These are phyloP conservation scores for Vigna mungo DNA, from an alignment of 306 rosid genomes.

Conservation along the genomic window DNA sequence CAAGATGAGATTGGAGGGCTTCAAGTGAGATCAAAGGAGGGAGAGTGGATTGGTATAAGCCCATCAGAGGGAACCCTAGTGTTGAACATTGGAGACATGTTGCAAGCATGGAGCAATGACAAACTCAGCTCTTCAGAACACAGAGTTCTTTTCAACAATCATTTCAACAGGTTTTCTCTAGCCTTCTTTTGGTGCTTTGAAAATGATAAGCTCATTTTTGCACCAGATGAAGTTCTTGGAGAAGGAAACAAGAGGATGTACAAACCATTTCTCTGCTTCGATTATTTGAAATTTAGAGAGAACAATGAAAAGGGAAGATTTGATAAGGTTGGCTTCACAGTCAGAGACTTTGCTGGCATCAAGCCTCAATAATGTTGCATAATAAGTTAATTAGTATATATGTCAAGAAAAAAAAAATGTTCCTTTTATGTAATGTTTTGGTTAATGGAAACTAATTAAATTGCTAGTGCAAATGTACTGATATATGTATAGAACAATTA, in stretches of 20 bases:
- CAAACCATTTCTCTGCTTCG: conserved; percentile 69
- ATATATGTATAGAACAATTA: too few species aligned
- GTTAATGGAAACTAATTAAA: background rate
- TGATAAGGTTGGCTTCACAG: conserved; percentile 90
- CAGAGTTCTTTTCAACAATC: conserved; percentile 65
- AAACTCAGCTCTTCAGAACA: conserved; percentile 82
- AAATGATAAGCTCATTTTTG: conserved; percentile 65
- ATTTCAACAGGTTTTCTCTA: conserved; percentile 64
- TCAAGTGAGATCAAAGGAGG: conserved; percentile 72
- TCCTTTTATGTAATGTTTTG: background rate
- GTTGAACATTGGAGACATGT: conserved; percentile 84
- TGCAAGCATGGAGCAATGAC: conserved; percentile 95
- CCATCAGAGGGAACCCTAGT: conserved; percentile 73
- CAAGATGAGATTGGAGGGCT: conserved; percentile 81
- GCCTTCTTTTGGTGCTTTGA: conserved; percentile 93
- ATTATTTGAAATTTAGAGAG: conserved; percentile 82
- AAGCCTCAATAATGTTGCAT: conserved; percentile 39
- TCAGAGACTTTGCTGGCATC: conserved; percentile 75
- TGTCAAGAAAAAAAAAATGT: background rate
- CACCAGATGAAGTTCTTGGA: conserved; percentile 77
- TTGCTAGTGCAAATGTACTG: background rate
- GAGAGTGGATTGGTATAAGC: conserved; percentile 70
- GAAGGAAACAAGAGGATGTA: conserved; percentile 61
- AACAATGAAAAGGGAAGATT: conserved; percentile 74
- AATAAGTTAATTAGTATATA: background rate